phyloP scores from a whole-genome alignment of 2,329 filamentous ascomycete genomes.

The Penicillium fuscoglaucum region DNA sequence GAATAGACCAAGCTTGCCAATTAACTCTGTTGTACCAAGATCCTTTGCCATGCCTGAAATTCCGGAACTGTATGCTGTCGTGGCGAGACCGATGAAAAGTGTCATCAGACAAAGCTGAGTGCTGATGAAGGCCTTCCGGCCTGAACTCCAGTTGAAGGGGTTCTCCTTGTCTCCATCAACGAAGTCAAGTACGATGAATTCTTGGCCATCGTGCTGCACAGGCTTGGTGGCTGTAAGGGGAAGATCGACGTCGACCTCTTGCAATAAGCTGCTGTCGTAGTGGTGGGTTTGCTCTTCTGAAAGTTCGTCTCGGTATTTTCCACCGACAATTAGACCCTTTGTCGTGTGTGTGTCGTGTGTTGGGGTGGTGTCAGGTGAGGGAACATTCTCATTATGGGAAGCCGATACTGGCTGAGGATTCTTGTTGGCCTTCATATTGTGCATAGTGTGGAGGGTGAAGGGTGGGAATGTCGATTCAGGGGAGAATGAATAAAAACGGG shows the following conservation, averaged over 20 bases:
- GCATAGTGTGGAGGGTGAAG: neutral
- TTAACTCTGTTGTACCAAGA: slow-evolving; percentile 43
- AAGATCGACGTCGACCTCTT: slow-evolving; percentile 51
- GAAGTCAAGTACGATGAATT: slow-evolving; percentile 51
- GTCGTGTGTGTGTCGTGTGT: neutral
- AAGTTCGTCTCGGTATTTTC: slow-evolving; percentile 28
- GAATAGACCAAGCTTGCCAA: slow-evolving; percentile 54
- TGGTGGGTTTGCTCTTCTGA: slow-evolving; percentile 22
- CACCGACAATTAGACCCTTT: slow-evolving; percentile 28
- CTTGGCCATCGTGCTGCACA: slow-evolving; percentile 45
- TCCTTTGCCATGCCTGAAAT: slow-evolving; percentile 50
- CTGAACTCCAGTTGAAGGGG: slow-evolving; percentile 53
- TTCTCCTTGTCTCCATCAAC: slow-evolving; percentile 50
- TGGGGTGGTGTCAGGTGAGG: slow-evolving; percentile 1
- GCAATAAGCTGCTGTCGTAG: slow-evolving; percentile 20
- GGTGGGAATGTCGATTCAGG: neutral
- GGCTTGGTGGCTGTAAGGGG: slow-evolving; percentile 50
- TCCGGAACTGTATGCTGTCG: slow-evolving; percentile 54
- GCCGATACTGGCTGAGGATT: slow-evolving; percentile 26
- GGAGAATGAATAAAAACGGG: neutral
- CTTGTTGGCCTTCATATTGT: slow-evolving; percentile 26
- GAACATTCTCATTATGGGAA: slow-evolving; percentile 28
- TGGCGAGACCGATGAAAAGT: slow-evolving; percentile 56
- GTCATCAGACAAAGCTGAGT: slow-evolving; percentile 54
- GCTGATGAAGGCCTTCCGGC: slow-evolving; percentile 50